These are phyloP conservation scores for Fagus sylvatica DNA, from an alignment of 306 rosid species.

Conservation along the genomic window DNA sequence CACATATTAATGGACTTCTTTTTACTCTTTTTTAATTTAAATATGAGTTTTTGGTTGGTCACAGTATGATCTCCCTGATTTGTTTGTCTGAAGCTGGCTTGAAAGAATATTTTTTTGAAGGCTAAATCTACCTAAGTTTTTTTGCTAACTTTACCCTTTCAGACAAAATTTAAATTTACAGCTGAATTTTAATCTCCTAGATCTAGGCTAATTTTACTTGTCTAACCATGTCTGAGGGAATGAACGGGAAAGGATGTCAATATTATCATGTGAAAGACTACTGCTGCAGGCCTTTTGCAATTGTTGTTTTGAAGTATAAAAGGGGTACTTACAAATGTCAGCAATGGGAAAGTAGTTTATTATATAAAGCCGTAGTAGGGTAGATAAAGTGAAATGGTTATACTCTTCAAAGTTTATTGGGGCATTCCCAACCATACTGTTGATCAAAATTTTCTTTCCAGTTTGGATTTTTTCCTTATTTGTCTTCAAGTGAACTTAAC, in stretches of 20 bases:
- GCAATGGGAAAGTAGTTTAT: not conserved
- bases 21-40: not conserved
- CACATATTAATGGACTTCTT: not conserved
- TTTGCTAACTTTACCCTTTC: not conserved
- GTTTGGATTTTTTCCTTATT: not conserved
- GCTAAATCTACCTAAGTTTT: not conserved
- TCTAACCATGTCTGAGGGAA: not conserved
- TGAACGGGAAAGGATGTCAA: not conserved
- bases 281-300: not conserved
- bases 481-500: not conserved
- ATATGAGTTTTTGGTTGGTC: not conserved
- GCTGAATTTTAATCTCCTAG: not conserved
- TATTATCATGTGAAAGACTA: not conserved
- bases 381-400: not conserved
- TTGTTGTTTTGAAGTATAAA: not conserved
- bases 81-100: not conserved
- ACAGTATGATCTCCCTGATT: not conserved
- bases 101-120: not conserved
- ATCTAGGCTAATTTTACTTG: not conserved
- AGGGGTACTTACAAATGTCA: not conserved
- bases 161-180: not conserved
- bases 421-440: too few species aligned
- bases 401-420: not conserved
- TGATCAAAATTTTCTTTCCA: not conserved
- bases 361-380: not conserved